Evolutionary conservation across 192 early-diverging fungal species (phyloP), one percentile per base, ranked within the genome.

Genomic region (Coemansia reversa): DNA sequence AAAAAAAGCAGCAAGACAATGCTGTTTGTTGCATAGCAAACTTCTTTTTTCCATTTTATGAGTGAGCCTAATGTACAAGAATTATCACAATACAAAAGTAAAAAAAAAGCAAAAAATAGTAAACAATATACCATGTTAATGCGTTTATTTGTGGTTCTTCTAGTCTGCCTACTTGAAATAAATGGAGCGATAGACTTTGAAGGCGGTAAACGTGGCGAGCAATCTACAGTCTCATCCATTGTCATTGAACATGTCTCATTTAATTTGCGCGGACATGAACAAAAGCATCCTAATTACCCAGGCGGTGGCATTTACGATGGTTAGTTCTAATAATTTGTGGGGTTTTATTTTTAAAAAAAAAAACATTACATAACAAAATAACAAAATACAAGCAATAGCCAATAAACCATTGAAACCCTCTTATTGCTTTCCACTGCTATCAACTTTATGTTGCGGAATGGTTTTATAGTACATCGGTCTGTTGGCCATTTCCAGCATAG

Each of bases 401-500:
- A 16, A 45, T 45, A 16, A 16, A 45, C 39, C 14, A 9, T 16
- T 16, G 14, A 16, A 16, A 45, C 0, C 39, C 3, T 45, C 39
- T 14, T 45, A 45, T 16, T 45, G 14, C 39, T 45, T 16, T 9
- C 14, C 14, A 4, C 12, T 16, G 16, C 14, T 12, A 29, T 61
- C 24, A 19, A 32, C 30, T n/a, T 19, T 14, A 18, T 47, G 27
- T 23, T 32, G 30, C 23, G 60, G 60, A 19, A 62, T 16, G 19
- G 52, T 51, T 48, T 55, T 61, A 11, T 86, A 87, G 63, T 92
- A 88, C 84, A 90, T 86, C 50, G 87, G 85, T 39, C 85, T 82
- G 52, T 81, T 80, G 19, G 88, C 86, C 87, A 92, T 86, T 69
- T 92, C 89, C 22, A 92, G 71, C 55, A 92, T 65, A 3, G 85